Evolutionary conservation across 768 basidiomycete genomes (phyloP).

Genomic region (Pisolithus microcarpus): DNA sequence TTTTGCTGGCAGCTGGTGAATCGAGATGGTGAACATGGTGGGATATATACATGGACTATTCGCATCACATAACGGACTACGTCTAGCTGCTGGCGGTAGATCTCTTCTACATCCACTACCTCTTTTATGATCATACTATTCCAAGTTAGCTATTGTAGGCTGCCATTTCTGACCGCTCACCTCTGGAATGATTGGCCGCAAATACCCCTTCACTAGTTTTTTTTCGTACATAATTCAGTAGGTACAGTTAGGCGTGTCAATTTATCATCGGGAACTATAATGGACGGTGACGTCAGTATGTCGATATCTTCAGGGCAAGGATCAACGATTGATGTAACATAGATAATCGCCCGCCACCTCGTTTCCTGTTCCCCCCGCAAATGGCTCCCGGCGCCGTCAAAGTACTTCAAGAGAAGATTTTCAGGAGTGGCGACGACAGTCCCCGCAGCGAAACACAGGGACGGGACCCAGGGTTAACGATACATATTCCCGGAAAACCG

Average conservation of each 20-base stretch:
- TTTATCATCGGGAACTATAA: too few relatives aligned
- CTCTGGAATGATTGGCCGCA: too few relatives aligned
- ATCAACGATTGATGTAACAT: not conserved
- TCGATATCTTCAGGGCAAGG: too few relatives aligned
- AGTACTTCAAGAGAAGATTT: slow-evolving; percentile 70
- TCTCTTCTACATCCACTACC: slow-evolving; percentile 1
- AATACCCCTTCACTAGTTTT: too few relatives aligned
- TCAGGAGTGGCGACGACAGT: slow-evolving; percentile 37
- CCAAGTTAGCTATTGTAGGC: not conserved
- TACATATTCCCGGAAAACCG: slow-evolving; percentile 56
- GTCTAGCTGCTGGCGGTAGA: slow-evolving; percentile 28
- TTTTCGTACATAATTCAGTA: too few relatives aligned
- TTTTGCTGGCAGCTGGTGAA: slow-evolving; percentile 62
- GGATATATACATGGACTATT: slow-evolving; percentile 7
- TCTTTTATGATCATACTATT: slow-evolving; percentile 2
- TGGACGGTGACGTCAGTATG: too few relatives aligned
- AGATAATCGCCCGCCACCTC: not conserved
- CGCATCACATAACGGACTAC: slow-evolving; percentile 12
- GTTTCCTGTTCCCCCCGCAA: slow-evolving; percentile 8
- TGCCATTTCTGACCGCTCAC: too few relatives aligned
- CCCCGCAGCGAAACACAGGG: slow-evolving; percentile 13
- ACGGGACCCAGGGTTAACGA: slow-evolving; percentile 43
- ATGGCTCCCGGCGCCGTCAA: slow-evolving; percentile 45
- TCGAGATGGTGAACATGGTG: slow-evolving; percentile 22
- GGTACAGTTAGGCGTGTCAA: too few relatives aligned